phyloP scores from a whole-genome alignment of 129 eudicot species.

The Artemisia argyi region DNA sequence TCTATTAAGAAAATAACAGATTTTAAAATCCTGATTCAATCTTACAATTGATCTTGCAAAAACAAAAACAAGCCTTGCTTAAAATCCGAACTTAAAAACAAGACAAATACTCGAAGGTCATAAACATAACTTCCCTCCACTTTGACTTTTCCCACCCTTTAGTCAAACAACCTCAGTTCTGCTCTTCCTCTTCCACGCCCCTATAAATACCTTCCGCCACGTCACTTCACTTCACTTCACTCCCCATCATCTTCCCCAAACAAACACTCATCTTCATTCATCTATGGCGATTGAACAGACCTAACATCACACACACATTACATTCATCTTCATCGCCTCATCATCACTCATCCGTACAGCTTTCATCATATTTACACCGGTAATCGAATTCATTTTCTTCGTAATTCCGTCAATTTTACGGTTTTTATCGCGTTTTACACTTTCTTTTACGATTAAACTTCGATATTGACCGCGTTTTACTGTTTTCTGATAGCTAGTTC shows the following conservation, averaged over 20 bases:
- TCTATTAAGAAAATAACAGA: no score
- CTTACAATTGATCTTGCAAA: no score
- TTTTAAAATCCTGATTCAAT: no score
- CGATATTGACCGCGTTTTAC: neutral
- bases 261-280: conserved; percentile 17
- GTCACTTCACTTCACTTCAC: neutral
- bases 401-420: conserved; percentile 24
- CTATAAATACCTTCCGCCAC: conserved; percentile 9
- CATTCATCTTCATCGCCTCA: conserved; percentile 8
- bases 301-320: neutral
- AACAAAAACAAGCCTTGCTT: no score
- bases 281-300: conserved; percentile 35
- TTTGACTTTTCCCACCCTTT: no score
- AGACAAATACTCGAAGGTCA: no score
- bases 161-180: neutral
- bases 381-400: conserved; percentile 19
- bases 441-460: conserved; percentile 1
- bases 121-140: no score
- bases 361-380: conserved; percentile 23
- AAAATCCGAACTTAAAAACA: no score
- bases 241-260: conserved; percentile 25
- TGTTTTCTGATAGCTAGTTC: no score
- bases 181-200: neutral
- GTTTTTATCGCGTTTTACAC: neutral
- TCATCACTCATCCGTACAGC: conserved; percentile 14